Evolutionary conservation across 148 eudicot species (phyloP).

Genomic region (Rhododendron williamsianum): DNA sequence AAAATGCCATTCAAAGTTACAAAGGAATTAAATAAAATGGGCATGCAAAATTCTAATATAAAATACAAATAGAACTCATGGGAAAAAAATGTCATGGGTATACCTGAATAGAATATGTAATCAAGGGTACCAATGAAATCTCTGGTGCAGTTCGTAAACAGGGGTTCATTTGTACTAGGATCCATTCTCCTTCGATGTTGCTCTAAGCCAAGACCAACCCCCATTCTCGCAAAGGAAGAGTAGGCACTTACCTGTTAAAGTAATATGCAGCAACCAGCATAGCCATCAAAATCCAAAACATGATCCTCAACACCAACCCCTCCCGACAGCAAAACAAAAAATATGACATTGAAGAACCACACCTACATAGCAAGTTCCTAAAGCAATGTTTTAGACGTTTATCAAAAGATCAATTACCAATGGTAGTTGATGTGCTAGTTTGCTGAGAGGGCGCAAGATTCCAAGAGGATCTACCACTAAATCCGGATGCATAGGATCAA

Average conservation of each 20-base stretch:
- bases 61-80: background rate
- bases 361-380: background rate
- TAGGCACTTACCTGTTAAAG: conserved; percentile 84
- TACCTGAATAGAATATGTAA: conserved; percentile 98
- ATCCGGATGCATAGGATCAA: conserved; percentile 44
- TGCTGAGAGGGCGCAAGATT: conserved; percentile 73
- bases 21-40: background rate
- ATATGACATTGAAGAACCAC: background rate
- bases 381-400: background rate
- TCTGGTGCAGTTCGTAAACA: conserved; percentile 88
- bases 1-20: background rate
- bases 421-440: conserved; percentile 81
- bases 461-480: conserved; percentile 78
- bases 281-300: conserved; percentile 11
- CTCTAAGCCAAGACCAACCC: conserved; percentile 61
- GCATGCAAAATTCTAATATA: background rate
- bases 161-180: conserved; percentile 77
- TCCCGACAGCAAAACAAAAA: background rate
- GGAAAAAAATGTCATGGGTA: background rate
- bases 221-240: conserved; percentile 82
- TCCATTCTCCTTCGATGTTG: conserved; percentile 87
- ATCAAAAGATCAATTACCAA: conserved; percentile 42
- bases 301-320: background rate
- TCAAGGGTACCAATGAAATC: conserved; percentile 94
- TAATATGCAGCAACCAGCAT: background rate